These are phyloP conservation scores for Primulina huaijiensis DNA, from an alignment of 257 asterid species.

Conservation along the genomic window DNA sequence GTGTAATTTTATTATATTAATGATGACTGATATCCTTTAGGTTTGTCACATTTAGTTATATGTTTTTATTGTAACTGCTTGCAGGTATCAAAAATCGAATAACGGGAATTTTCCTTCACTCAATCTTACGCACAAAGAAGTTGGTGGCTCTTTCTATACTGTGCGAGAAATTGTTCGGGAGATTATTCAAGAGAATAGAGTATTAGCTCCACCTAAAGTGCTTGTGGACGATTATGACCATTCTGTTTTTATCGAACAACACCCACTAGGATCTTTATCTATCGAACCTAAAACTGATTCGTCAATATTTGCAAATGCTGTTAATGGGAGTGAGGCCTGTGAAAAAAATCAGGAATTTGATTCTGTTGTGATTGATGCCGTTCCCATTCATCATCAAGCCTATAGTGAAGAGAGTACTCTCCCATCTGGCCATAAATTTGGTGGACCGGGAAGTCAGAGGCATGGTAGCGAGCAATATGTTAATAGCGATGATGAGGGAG, in stretches of 20 bases:
- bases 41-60: too few species aligned
- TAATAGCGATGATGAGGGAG: slow-evolving; percentile 19
- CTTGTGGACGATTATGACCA: slow-evolving; percentile 39
- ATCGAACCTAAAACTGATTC: slow-evolving; percentile 46
- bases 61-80: background rate
- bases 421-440: slow-evolving; percentile 16
- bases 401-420: slow-evolving; percentile 20
- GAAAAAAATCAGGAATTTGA: slow-evolving; percentile 22
- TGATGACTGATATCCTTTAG: too few species aligned
- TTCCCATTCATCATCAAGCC: slow-evolving; percentile 19
- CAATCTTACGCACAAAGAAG: slow-evolving; percentile 88
- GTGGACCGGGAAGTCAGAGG: slow-evolving; percentile 25
- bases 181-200: slow-evolving; percentile 85
- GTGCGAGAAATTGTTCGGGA: slow-evolving; percentile 87
- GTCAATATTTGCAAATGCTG: slow-evolving; percentile 29
- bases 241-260: slow-evolving; percentile 43
- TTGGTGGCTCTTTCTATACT: slow-evolving; percentile 89
- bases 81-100: slow-evolving; percentile 71
- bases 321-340: slow-evolving; percentile 25
- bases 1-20: background rate
- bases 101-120: slow-evolving; percentile 75
- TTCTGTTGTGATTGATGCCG: slow-evolving; percentile 20
- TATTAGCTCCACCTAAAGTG: slow-evolving; percentile 70
- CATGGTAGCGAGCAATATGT: slow-evolving; percentile 20
- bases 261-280: slow-evolving; percentile 64